A percentile compares a stretch with the other conserved stretches of the same genome.
Conservation (phyloP, 1,284 basidiomycete species). For the Microbotryum intermedium region DNA sequence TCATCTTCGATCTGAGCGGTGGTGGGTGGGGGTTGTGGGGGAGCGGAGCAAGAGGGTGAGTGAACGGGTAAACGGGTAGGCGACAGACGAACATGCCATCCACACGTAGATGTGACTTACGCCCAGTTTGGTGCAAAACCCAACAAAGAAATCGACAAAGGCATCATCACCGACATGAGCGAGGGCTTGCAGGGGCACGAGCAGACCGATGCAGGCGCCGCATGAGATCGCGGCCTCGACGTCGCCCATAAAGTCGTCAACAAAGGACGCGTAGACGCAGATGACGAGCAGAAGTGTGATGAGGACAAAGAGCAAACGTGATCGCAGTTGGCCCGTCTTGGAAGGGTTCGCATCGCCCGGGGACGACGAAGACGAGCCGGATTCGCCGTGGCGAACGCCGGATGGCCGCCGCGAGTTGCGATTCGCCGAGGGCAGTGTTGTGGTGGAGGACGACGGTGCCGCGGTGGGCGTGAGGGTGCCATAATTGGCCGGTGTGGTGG, state of each 20-base stretch:
- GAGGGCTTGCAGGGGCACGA: slow-evolving; percentile 31
- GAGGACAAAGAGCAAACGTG: slow-evolving; percentile 8
- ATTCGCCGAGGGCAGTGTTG: no score
- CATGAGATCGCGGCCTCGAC: slow-evolving; percentile 29
- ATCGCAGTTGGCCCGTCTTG: neutral
- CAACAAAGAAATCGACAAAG: slow-evolving; percentile 30
- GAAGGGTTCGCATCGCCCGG: neutral
- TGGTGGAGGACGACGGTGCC: no score
- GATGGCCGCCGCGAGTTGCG: neutral
- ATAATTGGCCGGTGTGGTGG: no score
- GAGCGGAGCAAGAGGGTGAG: neutral
- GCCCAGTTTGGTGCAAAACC: slow-evolving; percentile 31
- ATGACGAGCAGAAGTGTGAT: slow-evolving; percentile 18
- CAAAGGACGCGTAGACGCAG: slow-evolving; percentile 29
- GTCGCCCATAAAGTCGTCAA: slow-evolving; percentile 29
- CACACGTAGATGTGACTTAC: slow-evolving; percentile 5
- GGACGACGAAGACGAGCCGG: neutral
- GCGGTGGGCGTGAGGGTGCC: no score
- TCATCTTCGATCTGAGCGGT: slow-evolving; percentile 37
- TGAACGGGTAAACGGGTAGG: neutral
- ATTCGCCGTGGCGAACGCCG: neutral
- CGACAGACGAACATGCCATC: neutral
- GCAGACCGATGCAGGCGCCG: slow-evolving; percentile 31
- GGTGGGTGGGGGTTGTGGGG: neutral
- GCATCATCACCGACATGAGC: slow-evolving; percentile 34